phyloP scores from a whole-genome alignment of 2,329 filamentous ascomycete genomes.

The Blastomyces silverae region DNA sequence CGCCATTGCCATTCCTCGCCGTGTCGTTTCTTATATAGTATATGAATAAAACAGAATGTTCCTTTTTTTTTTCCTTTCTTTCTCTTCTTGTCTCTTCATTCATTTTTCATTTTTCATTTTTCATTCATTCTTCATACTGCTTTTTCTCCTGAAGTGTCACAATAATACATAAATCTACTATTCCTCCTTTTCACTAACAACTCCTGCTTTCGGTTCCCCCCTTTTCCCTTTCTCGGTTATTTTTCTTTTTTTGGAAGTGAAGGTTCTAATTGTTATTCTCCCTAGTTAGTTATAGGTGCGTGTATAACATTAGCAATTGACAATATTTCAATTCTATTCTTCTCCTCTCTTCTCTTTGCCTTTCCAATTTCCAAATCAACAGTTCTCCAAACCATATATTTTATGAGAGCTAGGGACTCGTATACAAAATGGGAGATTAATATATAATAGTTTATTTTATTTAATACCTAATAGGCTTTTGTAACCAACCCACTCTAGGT shows the following conservation, averaged over 20 bases:
- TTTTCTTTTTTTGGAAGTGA: too few species aligned
- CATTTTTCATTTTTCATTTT: not conserved
- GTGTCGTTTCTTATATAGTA: not conserved
- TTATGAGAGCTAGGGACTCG: too few species aligned
- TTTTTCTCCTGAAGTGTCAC: not conserved
- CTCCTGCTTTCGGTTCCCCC: too few species aligned
- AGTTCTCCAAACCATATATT: too few species aligned
- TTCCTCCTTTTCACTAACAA: not conserved
- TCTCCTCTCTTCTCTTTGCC: too few species aligned
- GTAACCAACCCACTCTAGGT: not conserved
- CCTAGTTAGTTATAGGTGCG: too few species aligned
- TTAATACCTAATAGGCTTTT: not conserved
- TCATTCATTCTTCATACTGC: not conserved
- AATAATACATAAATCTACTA: not conserved
- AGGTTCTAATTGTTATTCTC: too few species aligned
- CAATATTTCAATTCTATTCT: too few species aligned
- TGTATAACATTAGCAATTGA: too few species aligned
- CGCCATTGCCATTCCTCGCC: not conserved
- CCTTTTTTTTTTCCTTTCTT: not conserved
- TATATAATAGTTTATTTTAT: not conserved
- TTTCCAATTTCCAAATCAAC: too few species aligned
- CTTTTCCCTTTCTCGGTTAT: too few species aligned
- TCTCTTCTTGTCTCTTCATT: not conserved
- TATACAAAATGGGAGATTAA: not conserved
- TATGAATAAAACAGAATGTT: too few species aligned